Percentiles rank a stretch among this genome's conserved stretches.
phyloP scores from a whole-genome alignment of 345 rosid genomes.

The Bruguiera sexangula region DNA sequence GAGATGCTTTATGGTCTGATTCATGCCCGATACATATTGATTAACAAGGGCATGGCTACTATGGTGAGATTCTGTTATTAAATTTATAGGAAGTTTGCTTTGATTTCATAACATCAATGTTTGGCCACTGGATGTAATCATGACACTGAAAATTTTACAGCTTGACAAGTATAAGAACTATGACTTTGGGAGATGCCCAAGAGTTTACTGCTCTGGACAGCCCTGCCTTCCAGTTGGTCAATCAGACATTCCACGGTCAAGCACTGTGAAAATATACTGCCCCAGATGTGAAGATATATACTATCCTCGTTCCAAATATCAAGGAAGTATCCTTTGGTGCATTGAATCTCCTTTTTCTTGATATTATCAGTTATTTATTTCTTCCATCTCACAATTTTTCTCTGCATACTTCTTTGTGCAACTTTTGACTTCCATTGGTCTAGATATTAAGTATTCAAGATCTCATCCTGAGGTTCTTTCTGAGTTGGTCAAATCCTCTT shows the following conservation, averaged over 20 bases:
- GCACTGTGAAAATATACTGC: conserved; percentile 89
- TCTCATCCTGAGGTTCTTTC: neutral
- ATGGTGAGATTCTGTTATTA: conserved; percentile 54
- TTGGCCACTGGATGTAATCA: conserved; percentile 11
- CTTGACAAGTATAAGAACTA: conserved; percentile 86
- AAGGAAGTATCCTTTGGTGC: conserved; percentile 89
- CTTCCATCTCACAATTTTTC: too few species aligned
- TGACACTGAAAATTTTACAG: conserved; percentile 34
- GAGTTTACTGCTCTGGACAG: conserved; percentile 93
- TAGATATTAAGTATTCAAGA: neutral
- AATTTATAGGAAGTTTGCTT: neutral
- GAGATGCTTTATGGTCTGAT: conserved; percentile 98
- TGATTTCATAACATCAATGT: conserved; percentile 10
- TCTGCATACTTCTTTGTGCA: neutral
- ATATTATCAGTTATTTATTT: neutral
- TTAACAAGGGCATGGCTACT: conserved; percentile 90
- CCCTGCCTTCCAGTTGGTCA: conserved; percentile 95
- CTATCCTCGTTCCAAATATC: conserved; percentile 90
- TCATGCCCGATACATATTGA: conserved; percentile 89
- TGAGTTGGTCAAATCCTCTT: neutral
- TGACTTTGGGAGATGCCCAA: conserved; percentile 97
- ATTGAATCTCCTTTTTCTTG: neutral
- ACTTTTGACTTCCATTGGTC: neutral
- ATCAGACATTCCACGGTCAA: conserved; percentile 78
- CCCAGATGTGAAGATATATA: conserved; percentile 86